Base-by-base conservation (phyloP, 192 early-diverging fungal species). In the Coemansia aciculifera region DNA sequence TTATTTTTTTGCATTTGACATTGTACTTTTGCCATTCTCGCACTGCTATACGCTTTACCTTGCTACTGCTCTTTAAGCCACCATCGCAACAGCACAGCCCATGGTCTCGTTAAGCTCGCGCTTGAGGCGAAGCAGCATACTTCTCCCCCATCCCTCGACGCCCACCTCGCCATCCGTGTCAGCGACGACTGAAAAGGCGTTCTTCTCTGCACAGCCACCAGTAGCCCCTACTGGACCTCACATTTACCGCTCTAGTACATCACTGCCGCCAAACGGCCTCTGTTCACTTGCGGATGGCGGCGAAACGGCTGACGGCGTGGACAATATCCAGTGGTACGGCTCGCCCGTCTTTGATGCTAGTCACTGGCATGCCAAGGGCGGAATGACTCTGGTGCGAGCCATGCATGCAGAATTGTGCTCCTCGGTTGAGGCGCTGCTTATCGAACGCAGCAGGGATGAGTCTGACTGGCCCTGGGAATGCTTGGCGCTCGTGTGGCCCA, bases 341-440 rank as follows among this genome's bases (percentile, higher is more conserved):
- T 64, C 74, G 12, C 79, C 79, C 3, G 68, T 82, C 42, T 82
- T 82, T 52, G 79, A 82, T 36, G 74, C 74, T 0, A 59, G 65
- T 9, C 49, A 72, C 52, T 82, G 79, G 79, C 39, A 74, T 43
- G 31, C 54, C 29, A 71, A 77, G 59, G 79, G 79, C 52, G 75
- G 75, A 5, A 64, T 82, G 68, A 65, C 73, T 37, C 59, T 77
- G 51, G 71, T 82, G 40, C 79, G 71, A 2, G 63, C 54, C 39
- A 82, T 52, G 65, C 71, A 77, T 48, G 39, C 61, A 2, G 65
- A 64, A 51, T 54, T 71, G 51, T 19, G 29, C 31, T 43, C 59
- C 19, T 63, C 69, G 3, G 75, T 52, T 0, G 74, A 77, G 63
- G 79, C 75, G 4, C 59, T 82, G 63, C 39, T 70, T 11, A 43